phyloP scores from a whole-genome alignment of 352 stramenopile species.

The Globisporangium echinulatum region DNA sequence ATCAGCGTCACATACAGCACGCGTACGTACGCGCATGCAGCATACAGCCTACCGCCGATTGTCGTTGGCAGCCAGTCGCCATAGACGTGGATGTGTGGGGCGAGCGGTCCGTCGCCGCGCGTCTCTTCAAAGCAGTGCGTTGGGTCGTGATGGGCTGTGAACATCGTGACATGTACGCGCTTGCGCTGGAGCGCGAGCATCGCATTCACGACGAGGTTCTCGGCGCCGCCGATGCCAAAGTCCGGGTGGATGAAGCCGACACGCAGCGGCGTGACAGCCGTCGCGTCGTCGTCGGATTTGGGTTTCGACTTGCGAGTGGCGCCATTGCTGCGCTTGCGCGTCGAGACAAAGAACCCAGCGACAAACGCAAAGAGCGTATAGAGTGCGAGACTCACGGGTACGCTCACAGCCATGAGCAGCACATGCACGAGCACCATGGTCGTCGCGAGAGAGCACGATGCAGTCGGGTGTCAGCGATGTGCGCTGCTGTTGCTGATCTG shows the following conservation, averaged over 20 bases:
- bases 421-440: slow-evolving; percentile 10
- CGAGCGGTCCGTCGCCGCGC: slow-evolving; percentile 66
- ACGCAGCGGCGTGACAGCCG: slow-evolving; percentile 18
- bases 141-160: slow-evolving; percentile 95
- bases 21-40: slow-evolving; percentile 90
- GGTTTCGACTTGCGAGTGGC: neutral
- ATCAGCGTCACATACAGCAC: slow-evolving; percentile 90
- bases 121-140: slow-evolving; percentile 95
- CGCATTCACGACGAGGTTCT: slow-evolving; percentile 92
- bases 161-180: slow-evolving; percentile 86
- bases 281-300: neutral
- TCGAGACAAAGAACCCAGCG: slow-evolving; percentile 9
- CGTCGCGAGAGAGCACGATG: no score
- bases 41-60: slow-evolving; percentile 84
- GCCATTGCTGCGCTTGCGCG: neutral
- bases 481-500: no score
- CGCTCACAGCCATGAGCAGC: slow-evolving; percentile 10
- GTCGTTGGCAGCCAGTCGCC: slow-evolving; percentile 93
- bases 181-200: slow-evolving; percentile 84
- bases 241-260: slow-evolving; percentile 98
- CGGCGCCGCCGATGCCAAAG: slow-evolving; percentile 96
- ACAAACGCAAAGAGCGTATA: slow-evolving; percentile 8
- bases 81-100: slow-evolving; percentile 79
- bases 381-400: slow-evolving; percentile 11
- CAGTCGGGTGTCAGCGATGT: no score